Percentiles rank a stretch among this genome's conserved stretches.
Evolutionary conservation across 2,329 filamentous ascomycete genomes (phyloP).

Genomic region (Sclerotiophoma versabilis): DNA sequence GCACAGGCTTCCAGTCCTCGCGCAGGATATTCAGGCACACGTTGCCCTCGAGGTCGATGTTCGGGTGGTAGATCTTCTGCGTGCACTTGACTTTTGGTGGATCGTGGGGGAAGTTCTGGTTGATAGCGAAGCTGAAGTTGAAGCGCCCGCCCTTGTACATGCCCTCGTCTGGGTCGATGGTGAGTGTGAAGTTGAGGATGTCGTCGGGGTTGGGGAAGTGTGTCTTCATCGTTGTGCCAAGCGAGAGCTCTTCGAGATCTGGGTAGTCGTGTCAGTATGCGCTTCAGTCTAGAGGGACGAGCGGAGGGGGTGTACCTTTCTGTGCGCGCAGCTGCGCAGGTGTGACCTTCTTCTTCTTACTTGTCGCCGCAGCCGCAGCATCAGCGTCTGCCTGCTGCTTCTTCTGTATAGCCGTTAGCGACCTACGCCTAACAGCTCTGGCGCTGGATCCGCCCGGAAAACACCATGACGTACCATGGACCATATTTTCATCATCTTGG

Average conservation of each 20-base stretch:
- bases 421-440: not conserved
- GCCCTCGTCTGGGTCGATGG: constrained; percentile 83
- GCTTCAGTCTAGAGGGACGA: not conserved
- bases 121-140: constrained; percentile 89
- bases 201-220: constrained; percentile 84
- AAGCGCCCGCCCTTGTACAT: constrained; percentile 90
- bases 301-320: constrained; percentile 71
- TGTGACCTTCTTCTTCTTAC: constrained; percentile 98
- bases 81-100: constrained; percentile 96
- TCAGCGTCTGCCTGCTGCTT: constrained; percentile 92
- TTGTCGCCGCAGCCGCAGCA: constrained; percentile 77
- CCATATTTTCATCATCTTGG: constrained; percentile 98
- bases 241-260: constrained; percentile 83
- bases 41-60: constrained; percentile 97
- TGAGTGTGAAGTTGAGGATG: constrained; percentile 83
- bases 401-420: constrained; percentile 65
- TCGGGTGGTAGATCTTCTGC: constrained; percentile 99
- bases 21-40: constrained; percentile 96
- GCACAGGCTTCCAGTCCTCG: constrained; percentile 98
- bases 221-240: constrained; percentile 81
- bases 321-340: constrained; percentile 94
- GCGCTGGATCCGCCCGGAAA: not conserved
- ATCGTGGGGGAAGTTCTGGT: constrained; percentile 95
- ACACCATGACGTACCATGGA: constrained; percentile 75
- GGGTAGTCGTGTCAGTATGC: constrained; percentile 18